A percentile compares a stretch with the other conserved stretches of the same genome.
Evolutionary conservation across 345 rosid species (phyloP).

Genomic region (Barbarea vulgaris): DNA sequence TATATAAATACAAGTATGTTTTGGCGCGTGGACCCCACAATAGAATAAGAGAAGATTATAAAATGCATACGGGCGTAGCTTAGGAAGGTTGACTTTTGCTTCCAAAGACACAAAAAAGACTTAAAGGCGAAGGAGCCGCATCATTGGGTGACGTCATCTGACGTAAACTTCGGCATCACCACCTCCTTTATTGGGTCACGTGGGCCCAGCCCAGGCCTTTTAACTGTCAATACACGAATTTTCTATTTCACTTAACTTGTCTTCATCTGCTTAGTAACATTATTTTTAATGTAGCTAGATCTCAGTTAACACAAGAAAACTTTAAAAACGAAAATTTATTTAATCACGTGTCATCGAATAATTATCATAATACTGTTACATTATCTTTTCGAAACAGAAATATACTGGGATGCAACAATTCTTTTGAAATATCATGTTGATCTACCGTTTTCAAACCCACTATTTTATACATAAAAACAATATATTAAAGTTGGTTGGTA

Average conservation of each 20-base stretch:
- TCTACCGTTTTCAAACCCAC: no score
- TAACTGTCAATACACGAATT: conserved; percentile 15
- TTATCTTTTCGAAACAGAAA: no score
- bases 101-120: conserved; percentile 58
- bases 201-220: conserved; percentile 32
- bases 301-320: neutral
- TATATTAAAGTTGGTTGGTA: neutral
- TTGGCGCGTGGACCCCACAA: conserved; percentile 59
- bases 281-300: neutral
- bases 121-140: conserved; percentile 55
- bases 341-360: neutral
- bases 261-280: neutral
- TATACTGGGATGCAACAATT: neutral
- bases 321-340: neutral
- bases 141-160: conserved; percentile 45
- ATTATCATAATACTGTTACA: neutral
- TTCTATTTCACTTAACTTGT: neutral
- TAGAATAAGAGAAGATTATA: conserved; percentile 20
- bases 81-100: conserved; percentile 56
- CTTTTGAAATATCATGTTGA: neutral
- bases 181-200: conserved; percentile 34
- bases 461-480: neutral
- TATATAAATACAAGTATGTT: neutral
- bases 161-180: conserved; percentile 39
- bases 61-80: conserved; percentile 38